A percentile compares a stretch with the other conserved stretches of the same genome.
Evolutionary conservation across 208 protist species (phyloP).

Genomic region (Crithidia thermophila): DNA sequence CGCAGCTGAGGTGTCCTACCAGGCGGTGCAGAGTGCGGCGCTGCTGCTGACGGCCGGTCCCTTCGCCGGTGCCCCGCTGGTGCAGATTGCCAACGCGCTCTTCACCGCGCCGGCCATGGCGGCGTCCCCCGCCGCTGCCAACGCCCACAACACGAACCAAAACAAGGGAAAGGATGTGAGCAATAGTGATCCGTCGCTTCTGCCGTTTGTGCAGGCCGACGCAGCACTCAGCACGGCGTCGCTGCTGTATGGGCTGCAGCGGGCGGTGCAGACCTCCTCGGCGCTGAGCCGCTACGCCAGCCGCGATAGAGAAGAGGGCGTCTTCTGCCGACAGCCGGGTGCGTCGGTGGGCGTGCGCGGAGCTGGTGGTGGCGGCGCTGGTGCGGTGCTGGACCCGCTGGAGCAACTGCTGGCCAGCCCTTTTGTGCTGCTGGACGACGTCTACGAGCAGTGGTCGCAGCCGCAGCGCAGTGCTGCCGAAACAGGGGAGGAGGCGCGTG

Average conservation of each 20-base stretch:
- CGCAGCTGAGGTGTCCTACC: conserved; percentile 10
- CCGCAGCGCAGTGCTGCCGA: too few species aligned
- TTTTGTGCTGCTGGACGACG: conserved; percentile 32
- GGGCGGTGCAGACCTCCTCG: conserved; percentile 14
- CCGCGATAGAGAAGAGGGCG: not conserved
- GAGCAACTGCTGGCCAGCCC: conserved; percentile 33
- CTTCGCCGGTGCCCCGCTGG: conserved; percentile 31
- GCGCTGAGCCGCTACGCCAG: not conserved
- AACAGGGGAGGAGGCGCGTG: too few species aligned
- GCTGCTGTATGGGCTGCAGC: conserved; percentile 19
- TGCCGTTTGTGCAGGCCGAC: conserved; percentile 31
- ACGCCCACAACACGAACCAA: not conserved
- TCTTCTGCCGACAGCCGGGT: too few species aligned
- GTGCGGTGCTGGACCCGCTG: conserved; percentile 6
- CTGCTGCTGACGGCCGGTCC: conserved; percentile 27
- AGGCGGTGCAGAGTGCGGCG: conserved; percentile 24
- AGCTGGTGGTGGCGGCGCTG: not conserved
- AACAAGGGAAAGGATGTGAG: not conserved
- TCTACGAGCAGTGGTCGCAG: conserved; percentile 31
- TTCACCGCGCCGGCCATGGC: not conserved
- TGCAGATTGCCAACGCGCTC: conserved; percentile 17
- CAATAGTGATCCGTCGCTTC: not conserved
- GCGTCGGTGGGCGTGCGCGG: too few species aligned
- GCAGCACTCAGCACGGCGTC: conserved; percentile 13
- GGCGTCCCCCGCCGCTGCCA: not conserved